phyloP scores from a whole-genome alignment of 2,329 filamentous ascomycete species.

The Pestalotiopsis fici region DNA sequence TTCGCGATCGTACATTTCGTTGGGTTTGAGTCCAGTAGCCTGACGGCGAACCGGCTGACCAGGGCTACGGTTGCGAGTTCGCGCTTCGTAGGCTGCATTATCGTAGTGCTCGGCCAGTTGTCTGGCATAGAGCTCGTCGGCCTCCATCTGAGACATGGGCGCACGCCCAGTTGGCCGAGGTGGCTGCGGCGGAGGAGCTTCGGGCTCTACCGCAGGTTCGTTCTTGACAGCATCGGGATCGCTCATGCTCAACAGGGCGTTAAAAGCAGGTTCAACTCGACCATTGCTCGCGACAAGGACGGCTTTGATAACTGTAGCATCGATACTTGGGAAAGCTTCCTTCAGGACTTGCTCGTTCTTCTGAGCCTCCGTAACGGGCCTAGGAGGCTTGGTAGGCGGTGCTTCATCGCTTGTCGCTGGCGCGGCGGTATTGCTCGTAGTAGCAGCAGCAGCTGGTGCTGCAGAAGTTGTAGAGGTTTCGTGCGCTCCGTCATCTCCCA shows the following conservation, averaged over 20 bases:
- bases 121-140: slow-evolving; percentile 88
- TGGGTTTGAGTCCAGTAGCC: slow-evolving; percentile 54
- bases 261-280: slow-evolving; percentile 90
- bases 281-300: slow-evolving; percentile 85
- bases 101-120: slow-evolving; percentile 92
- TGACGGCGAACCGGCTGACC: slow-evolving; percentile 39
- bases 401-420: slow-evolving; percentile 38
- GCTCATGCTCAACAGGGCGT: slow-evolving; percentile 89
- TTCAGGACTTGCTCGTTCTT: slow-evolving; percentile 86
- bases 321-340: slow-evolving; percentile 90
- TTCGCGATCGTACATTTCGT: slow-evolving; percentile 67
- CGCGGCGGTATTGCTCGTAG: slow-evolving; percentile 35
- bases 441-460: slow-evolving; percentile 30
- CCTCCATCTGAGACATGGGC: slow-evolving; percentile 78
- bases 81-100: slow-evolving; percentile 58
- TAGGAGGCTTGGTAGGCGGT: slow-evolving; percentile 79
- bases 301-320: slow-evolving; percentile 79
- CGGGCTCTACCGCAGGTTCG: slow-evolving; percentile 52
- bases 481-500: slow-evolving; percentile 41
- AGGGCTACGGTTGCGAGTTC: slow-evolving; percentile 47
- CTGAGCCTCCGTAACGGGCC: slow-evolving; percentile 78
- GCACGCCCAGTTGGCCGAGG: slow-evolving; percentile 69
- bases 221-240: slow-evolving; percentile 68
- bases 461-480: slow-evolving; percentile 22
- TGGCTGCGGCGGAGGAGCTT: slow-evolving; percentile 71